These are phyloP conservation scores for Cyclocybe aegerita DNA, from an alignment of 768 basidiomycete species.

Conservation along the genomic window DNA sequence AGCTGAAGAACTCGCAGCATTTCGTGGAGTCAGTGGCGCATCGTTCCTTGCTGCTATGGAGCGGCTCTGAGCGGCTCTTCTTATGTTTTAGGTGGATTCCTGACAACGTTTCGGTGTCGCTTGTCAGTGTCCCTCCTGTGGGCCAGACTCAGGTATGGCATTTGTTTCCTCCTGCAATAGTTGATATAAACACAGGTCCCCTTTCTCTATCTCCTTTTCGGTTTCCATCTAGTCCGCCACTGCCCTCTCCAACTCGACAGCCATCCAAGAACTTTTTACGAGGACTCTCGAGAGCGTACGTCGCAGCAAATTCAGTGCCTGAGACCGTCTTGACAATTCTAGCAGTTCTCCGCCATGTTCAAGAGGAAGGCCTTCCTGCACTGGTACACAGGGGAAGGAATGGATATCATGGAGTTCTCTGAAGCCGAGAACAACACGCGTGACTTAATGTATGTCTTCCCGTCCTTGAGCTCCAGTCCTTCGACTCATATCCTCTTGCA, in stretches of 20 bases:
- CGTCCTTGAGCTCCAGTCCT: not conserved
- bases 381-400: conserved; percentile 90
- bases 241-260: conserved; percentile 75
- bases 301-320: not conserved
- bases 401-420: conserved; percentile 85
- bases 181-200: conserved; percentile 3
- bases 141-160: conserved; percentile 63
- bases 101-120: conserved; percentile 82
- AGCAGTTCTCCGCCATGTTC: conserved; percentile 77
- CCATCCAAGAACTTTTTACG: conserved; percentile 85
- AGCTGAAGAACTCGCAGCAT: conserved; percentile 67
- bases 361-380: conserved; percentile 85
- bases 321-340: not conserved
- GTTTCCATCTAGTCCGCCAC: conserved; percentile 52
- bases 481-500: conserved; percentile 22
- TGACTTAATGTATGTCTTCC: conserved; percentile 70
- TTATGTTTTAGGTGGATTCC: conserved; percentile 71
- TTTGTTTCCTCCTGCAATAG: not conserved
- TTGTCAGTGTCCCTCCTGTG: conserved; percentile 82
- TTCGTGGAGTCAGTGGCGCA: conserved; percentile 72
- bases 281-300: conserved; percentile 63
- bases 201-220: conserved; percentile 9
- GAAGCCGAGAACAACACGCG: conserved; percentile 84
- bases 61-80: not conserved
- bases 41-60: not conserved